Evolutionary conservation across 495 filamentous ascomycete species (phyloP).

Genomic region (Platismatia glauca): DNA sequence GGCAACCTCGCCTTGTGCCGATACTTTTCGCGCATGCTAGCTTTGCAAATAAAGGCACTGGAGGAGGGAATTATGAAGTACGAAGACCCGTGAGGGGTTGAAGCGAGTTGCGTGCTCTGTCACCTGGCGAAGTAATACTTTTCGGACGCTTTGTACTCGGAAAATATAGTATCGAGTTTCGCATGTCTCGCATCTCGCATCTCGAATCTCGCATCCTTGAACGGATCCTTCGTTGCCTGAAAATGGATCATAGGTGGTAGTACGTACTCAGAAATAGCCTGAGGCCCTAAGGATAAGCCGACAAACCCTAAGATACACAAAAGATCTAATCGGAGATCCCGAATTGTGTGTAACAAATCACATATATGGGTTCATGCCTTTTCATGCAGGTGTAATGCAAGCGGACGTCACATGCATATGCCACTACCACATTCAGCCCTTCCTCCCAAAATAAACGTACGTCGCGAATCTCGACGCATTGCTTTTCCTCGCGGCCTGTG

Average conservation of each 20-base stretch:
- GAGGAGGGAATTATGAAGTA: conserved; percentile 41
- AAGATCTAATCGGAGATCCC: conserved; percentile 10
- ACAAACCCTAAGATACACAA: conserved; percentile 12
- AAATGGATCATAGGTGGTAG: not conserved
- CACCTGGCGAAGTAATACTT: not conserved
- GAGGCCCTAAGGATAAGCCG: not conserved
- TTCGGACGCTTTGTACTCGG: not conserved
- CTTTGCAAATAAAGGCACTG: conserved; percentile 65
- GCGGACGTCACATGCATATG: conserved; percentile 8
- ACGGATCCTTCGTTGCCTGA: not conserved
- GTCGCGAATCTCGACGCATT: not conserved
- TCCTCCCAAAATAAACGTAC: not conserved
- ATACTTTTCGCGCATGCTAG: conserved; percentile 62
- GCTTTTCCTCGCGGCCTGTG: too few relatives aligned
- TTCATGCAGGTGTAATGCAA: conserved; percentile 3
- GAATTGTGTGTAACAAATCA: conserved; percentile 12
- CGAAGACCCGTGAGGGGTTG: conserved; percentile 19
- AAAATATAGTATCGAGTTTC: not conserved
- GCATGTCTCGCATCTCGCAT: not conserved
- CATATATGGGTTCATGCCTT: conserved; percentile 10
- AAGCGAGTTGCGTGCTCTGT: not conserved
- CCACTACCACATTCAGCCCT: not conserved
- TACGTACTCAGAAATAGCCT: too few relatives aligned
- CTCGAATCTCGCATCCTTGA: not conserved
- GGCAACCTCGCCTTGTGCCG: conserved; percentile 69